phyloP scores from a whole-genome alignment of 2,329 filamentous ascomycete species.

The Aspergillus brasiliensis region DNA sequence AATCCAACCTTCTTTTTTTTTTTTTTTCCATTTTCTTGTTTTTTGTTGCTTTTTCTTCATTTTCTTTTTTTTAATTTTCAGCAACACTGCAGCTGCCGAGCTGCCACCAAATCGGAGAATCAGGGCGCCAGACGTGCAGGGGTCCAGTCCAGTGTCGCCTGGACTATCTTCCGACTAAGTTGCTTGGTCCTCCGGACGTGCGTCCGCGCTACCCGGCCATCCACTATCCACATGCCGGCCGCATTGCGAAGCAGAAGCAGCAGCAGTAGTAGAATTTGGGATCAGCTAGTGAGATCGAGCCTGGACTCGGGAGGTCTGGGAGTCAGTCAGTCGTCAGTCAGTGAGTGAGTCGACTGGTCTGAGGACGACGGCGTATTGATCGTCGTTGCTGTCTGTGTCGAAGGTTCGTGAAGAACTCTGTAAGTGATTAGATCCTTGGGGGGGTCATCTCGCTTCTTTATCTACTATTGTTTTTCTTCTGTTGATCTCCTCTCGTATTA shows the following conservation, averaged over 20 bases:
- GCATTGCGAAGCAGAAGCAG: neutral
- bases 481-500: neutral
- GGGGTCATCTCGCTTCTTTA: too few species aligned
- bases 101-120: constrained; percentile 1
- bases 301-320: neutral
- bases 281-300: constrained; percentile 1
- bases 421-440: too few species aligned
- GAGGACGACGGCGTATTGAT: neutral
- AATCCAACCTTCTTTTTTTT: too few species aligned
- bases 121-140: constrained; percentile 13
- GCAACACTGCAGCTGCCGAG: neutral
- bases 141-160: constrained; percentile 4
- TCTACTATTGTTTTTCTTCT: neutral
- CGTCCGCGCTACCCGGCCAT: constrained; percentile 21
- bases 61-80: neutral
- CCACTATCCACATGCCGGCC: constrained; percentile 14
- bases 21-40: neutral
- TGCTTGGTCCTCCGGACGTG: constrained; percentile 12
- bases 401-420: neutral
- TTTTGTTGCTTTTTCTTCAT: too few species aligned
- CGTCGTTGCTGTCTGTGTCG: neutral
- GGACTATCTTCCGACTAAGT: constrained; percentile 11
- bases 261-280: neutral
- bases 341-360: neutral
- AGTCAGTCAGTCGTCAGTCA: neutral